Conservation (phyloP, 2,329 filamentous ascomycete genomes). For the Phoma herbarum region DNA sequence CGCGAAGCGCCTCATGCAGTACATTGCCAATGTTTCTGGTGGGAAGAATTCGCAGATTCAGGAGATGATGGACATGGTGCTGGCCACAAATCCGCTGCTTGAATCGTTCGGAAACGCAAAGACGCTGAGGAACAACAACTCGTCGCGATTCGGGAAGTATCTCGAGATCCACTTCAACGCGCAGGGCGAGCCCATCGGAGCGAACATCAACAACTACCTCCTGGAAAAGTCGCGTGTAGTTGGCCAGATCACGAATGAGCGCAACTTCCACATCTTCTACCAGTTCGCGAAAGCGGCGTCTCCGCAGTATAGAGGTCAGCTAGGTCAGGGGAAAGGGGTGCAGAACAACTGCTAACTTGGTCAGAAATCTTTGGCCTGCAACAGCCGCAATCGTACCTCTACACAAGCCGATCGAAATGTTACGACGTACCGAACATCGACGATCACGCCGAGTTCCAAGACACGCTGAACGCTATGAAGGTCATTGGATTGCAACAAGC, state of each 20-base stretch:
- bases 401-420: slow-evolving; percentile 94
- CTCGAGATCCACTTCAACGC: slow-evolving; percentile 95
- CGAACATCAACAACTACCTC: slow-evolving; percentile 97
- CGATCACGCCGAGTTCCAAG: slow-evolving; percentile 85
- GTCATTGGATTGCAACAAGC: slow-evolving; percentile 86
- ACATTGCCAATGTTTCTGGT: slow-evolving; percentile 96
- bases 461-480: slow-evolving; percentile 93
- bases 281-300: slow-evolving; percentile 96
- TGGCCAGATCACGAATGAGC: slow-evolving; percentile 92
- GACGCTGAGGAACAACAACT: slow-evolving; percentile 98
- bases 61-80: slow-evolving; percentile 98
- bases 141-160: slow-evolving; percentile 97
- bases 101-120: slow-evolving; percentile 99
- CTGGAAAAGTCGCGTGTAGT: slow-evolving; percentile 95
- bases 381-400: slow-evolving; percentile 89
- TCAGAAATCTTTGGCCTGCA: slow-evolving; percentile 86
- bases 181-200: slow-evolving; percentile 90
- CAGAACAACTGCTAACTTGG: slow-evolving; percentile 24
- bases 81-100: slow-evolving; percentile 95
- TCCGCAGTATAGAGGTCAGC: slow-evolving; percentile 74
- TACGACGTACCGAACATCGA: slow-evolving; percentile 94
- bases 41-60: slow-evolving; percentile 86
- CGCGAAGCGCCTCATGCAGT: slow-evolving; percentile 99
- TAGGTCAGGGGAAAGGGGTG: not conserved
- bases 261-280: slow-evolving; percentile 99